Evolutionary conservation across 1,284 basidiomycete genomes (phyloP), one percentile per base, ranked within the genome.

Genomic region (Leccinum solheimii): DNA sequence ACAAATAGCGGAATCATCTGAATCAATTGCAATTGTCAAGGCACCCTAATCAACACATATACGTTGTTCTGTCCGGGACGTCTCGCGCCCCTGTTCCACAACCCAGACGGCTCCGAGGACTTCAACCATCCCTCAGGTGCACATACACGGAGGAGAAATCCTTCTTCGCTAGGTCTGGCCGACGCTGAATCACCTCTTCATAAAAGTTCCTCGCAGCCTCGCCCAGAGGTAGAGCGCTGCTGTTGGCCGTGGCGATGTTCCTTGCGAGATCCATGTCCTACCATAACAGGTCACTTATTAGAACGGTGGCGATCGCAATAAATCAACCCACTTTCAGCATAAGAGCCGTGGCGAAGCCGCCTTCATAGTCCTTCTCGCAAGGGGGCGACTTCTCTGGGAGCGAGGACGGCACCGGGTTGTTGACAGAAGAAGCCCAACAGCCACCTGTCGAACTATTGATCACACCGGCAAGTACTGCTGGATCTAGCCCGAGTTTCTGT

Each of bases 401-500:
- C 11, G 93, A 87, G 14, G 81, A 82, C 9, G 88, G 91, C 34
- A 93, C 92, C 3, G 95, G 94, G 70, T 96, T 96, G 78, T 97
- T 97, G 56, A 90, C 85, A 19, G 90, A 88, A 52, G 86, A 87
- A 8, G 92, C 81, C 93, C 94, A 96, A 73, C 92, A 95, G 23
- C 80, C 79, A 13, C 92, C 91, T 0, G 92, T 94, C 57, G 90
- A 92, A 70, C 84, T 92, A 71, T 94, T 93, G 67, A 95, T 87
- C 3, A 95, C 91, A 5, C 85, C 82, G 2, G 92, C 89, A 32
- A 95, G 80, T 32, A 94, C 79, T 9, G 83, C 81, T 16, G 92
- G 84, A 57, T 92, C 83, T 58, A 95, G 76, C 2, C 93, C 94
- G 21, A 95, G 76, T 62, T 82, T 86, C 73, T 87, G 82, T 8